Conservation (phyloP, 2,329 filamentous ascomycete genomes). For the Cytospora piceicola region DNA sequence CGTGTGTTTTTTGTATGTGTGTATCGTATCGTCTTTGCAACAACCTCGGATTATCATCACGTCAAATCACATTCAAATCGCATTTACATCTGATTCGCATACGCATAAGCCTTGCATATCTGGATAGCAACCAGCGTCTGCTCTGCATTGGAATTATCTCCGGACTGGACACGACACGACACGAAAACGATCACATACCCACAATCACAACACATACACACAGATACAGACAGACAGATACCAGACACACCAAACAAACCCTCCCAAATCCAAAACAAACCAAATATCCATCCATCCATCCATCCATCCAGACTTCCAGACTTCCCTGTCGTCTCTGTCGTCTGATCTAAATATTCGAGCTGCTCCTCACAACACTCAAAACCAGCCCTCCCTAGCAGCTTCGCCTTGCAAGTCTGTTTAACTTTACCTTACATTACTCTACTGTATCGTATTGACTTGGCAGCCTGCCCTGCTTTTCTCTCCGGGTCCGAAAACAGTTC, state of each 20-base stretch:
- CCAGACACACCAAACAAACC: no score
- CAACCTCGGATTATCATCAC: constrained; percentile 14
- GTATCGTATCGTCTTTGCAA: neutral
- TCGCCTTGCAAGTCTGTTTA: neutral
- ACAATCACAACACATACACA: constrained; percentile 6
- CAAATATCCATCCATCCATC: constrained; percentile 7
- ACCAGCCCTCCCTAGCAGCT: constrained; percentile 8
- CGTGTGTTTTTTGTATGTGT: neutral
- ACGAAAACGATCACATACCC: neutral
- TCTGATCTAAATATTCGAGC: neutral
- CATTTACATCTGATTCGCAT: constrained; percentile 21
- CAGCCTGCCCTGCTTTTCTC: constrained; percentile 3
- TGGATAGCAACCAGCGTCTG: constrained; percentile 18
- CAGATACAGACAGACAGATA: neutral
- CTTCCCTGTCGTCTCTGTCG: neutral
- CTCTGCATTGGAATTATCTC: constrained; percentile 11
- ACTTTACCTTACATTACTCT: no score
- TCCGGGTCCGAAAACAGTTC: constrained; percentile 9
- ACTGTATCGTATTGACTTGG: neutral
- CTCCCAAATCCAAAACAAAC: neutral
- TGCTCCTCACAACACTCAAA: neutral
- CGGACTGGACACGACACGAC: constrained; percentile 5
- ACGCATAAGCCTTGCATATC: constrained; percentile 22
- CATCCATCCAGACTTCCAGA: neutral
- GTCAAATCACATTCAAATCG: constrained; percentile 13